Base-by-base conservation (phyloP, 2,329 filamentous ascomycete genomes). In the Monosporascus sp. region DNA sequence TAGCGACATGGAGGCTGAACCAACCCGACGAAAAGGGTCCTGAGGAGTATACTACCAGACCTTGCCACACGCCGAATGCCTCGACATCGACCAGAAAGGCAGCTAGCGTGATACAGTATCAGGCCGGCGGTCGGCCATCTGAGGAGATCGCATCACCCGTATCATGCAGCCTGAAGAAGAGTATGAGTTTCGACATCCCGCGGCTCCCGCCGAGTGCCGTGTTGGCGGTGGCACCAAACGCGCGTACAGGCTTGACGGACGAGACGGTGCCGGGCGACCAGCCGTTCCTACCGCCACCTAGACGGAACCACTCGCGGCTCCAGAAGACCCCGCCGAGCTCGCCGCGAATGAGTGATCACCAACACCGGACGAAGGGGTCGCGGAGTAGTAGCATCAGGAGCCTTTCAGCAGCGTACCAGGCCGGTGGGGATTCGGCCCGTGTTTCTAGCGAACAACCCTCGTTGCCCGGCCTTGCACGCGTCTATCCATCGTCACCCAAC, bases 201-300 rank as follows among this genome's bases (percentile, higher is more conserved):
- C 65, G 65, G 48, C 57, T 75, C 7, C 77, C 78, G 1, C 68
- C 72, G 24, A 72, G 78, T 3, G 76, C 81, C 1, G 76, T 84
- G 9, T 70, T 83, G 27, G 82, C 82, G 14, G 73, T 77, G 48
- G 84, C 84, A 7, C 83, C 84, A 14, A 86, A 86, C 60, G 74
- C 83, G n/a, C 73, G 83, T 20, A 76, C 75, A 1, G 84, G 84
- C 17, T 74, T 87, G 6, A 86, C 84, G 2, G 83, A 86, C 56
- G 81, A 85, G 60, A 68, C 76, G 1, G 66, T 86, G 3, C 81
- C 82, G 5, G 83, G 84, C 37, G 83, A 81, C 54, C 78, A 79
- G 46, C 80, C 84, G 3, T 87, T 83, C 58, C 65, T 86, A 31
- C 68, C 77, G 7, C 70, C 73, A 11, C 71, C 78, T 1, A 83